phyloP scores from a whole-genome alignment of 2,329 filamentous ascomycete species.

The Trichoderma koningiopsis region DNA sequence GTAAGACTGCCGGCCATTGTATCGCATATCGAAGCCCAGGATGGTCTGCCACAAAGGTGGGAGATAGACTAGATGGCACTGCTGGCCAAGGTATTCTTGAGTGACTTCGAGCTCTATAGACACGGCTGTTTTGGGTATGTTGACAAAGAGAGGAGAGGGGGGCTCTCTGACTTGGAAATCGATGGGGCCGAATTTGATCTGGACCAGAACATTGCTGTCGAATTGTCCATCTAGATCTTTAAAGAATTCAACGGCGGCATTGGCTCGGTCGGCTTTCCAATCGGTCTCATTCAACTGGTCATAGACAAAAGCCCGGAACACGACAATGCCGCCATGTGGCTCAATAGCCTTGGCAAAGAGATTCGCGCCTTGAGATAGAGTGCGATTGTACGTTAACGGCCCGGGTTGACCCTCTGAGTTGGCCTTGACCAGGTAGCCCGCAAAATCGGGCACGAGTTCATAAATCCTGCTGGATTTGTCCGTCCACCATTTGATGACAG shows the following conservation, averaged over 20 bases:
- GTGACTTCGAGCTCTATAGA: constrained; percentile 13
- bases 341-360: constrained; percentile 63
- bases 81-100: constrained; percentile 18
- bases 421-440: constrained; percentile 70
- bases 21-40: constrained; percentile 66
- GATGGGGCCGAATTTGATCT: constrained; percentile 75
- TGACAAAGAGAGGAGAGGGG: constrained; percentile 63
- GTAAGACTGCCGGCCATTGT: constrained; percentile 57
- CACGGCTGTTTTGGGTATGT: constrained; percentile 6
- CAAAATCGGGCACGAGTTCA: constrained; percentile 63
- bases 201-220: constrained; percentile 69
- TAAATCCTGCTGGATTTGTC: constrained; percentile 63
- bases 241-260: constrained; percentile 70
- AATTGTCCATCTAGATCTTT: constrained; percentile 65
- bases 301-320: constrained; percentile 76
- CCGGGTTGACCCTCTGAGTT: constrained; percentile 73
- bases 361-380: constrained; percentile 68
- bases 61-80: constrained; percentile 64
- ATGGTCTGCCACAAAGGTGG: constrained; percentile 69
- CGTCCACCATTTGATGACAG: constrained; percentile 65
- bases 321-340: constrained; percentile 62
- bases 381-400: constrained; percentile 69
- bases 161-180: constrained; percentile 75
- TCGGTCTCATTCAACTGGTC: constrained; percentile 56
- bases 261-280: constrained; percentile 69